These are phyloP conservation scores for Chlorella variabilis DNA, from an alignment of 163 green algal species.

Conservation along the genomic window DNA sequence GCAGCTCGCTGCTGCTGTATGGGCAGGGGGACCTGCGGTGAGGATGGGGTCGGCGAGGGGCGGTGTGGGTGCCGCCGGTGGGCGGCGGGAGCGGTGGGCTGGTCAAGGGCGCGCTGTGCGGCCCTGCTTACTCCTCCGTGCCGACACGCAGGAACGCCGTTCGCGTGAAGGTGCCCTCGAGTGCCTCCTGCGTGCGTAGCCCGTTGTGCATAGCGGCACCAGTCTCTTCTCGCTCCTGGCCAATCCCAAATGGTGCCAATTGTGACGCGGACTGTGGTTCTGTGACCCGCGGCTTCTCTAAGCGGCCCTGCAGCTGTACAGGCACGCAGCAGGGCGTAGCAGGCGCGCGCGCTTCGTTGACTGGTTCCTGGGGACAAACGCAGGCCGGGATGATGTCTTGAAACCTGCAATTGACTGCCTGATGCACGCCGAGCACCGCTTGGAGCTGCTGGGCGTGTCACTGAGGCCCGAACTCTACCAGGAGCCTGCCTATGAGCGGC, in stretches of 20 bases:
- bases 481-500: not conserved
- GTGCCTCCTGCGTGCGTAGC: conserved; percentile 23
- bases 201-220: conserved; percentile 22
- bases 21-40: conserved; percentile 59
- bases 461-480: not conserved
- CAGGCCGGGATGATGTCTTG: no score
- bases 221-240: no score
- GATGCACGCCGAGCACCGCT: not conserved
- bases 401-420: no score
- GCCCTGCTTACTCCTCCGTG: conserved; percentile 1
- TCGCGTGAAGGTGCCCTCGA: conserved; percentile 16
- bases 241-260: no score
- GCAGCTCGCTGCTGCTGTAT: conserved; percentile 55
- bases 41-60: not conserved
- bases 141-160: not conserved
- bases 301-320: no score
- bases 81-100: not conserved
- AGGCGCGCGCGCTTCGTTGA: no score
- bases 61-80: no score
- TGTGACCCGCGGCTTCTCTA: no score
- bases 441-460: not conserved
- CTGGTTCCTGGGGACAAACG: no score
- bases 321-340: no score
- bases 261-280: no score
- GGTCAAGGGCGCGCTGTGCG: not conserved